Base-by-base conservation (phyloP, 208 protist species). In the Naegleria fowleri region DNA sequence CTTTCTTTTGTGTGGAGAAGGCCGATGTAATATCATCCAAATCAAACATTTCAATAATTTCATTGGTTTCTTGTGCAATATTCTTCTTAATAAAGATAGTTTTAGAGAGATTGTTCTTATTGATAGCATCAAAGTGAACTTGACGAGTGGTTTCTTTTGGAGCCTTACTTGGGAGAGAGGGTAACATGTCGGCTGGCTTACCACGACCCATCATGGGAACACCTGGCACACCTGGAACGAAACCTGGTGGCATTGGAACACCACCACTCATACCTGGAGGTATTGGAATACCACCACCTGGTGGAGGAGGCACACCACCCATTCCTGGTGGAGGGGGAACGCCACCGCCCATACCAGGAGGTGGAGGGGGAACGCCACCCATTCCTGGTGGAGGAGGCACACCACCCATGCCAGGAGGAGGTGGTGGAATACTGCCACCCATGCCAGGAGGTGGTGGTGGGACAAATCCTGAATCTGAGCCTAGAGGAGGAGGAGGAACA, bases 261-360 rank as follows among this genome's bases (percentile, higher is more conserved):
- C 86, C 86, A 36, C 25, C 25, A 67, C 85, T 43, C 86, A 89
- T 89, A 22, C 83, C 83, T 48, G 83, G 83, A 33, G 83, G 83
- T 16, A 48, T 40, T 33, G 83, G 83, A 51, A 48, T 19, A 13
- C 86, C 86, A 40, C 22, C n/a, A 15, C 86, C 86, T 5, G 48
- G 41, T 25, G 84, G 84, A 5, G 15, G 7, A 67, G 86, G 86
- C 5, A 40, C 13, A 39, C 84, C 84, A 43, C 86, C 86, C 43
- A 67, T 89, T 3, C 86, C 86, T 41, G 86, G 86, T 41, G 86
- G 86, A 25, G 7, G 1, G 29, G 86, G 86, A n/a, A 40, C 6
- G n/a, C 86, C 86, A 43, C 86, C 86, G 22, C 41, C 19, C 33
- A 40, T 43, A 39, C 15, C 19, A n/a, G 48, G 48, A 29, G 86